Conservation (phyloP, 106 monocot genomes). For the Dendrobium catenatum region DNA sequence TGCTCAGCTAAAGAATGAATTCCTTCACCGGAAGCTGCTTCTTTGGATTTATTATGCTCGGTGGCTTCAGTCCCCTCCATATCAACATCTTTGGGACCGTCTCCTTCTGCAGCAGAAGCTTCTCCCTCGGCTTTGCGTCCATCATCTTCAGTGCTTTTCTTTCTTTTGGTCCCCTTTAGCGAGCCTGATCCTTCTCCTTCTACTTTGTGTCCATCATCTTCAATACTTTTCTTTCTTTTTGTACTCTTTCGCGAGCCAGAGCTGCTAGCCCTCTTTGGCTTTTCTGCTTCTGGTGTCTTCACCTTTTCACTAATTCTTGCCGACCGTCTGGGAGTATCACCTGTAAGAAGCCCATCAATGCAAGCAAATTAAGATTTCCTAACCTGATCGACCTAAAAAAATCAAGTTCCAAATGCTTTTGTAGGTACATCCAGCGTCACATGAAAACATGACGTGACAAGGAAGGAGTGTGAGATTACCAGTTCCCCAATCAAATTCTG, state of each 20-base stretch:
- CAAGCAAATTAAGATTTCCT: background rate
- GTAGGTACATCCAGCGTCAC: background rate
- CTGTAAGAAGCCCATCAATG: background rate
- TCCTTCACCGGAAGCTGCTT: background rate
- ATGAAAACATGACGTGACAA: background rate
- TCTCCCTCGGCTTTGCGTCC: background rate
- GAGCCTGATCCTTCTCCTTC: background rate
- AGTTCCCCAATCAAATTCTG: conserved; percentile 78
- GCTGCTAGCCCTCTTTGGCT: background rate
- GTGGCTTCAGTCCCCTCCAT: background rate
- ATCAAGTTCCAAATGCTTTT: background rate
- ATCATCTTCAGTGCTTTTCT: background rate
- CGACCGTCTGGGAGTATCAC: background rate
- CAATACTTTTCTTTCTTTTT: background rate
- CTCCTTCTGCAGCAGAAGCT: background rate
- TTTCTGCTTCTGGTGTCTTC: background rate
- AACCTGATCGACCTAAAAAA: background rate
- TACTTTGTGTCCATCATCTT: background rate
- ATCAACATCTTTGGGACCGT: background rate
- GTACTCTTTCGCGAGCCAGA: background rate
- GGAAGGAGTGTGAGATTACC: conserved; percentile 25
- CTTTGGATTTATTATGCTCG: background rate
- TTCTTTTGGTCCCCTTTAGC: background rate
- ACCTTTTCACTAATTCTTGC: conserved; percentile 1
- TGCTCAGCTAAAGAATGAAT: background rate